Conservation (phyloP, 306 rosid genomes). For the Vigna radiata region DNA sequence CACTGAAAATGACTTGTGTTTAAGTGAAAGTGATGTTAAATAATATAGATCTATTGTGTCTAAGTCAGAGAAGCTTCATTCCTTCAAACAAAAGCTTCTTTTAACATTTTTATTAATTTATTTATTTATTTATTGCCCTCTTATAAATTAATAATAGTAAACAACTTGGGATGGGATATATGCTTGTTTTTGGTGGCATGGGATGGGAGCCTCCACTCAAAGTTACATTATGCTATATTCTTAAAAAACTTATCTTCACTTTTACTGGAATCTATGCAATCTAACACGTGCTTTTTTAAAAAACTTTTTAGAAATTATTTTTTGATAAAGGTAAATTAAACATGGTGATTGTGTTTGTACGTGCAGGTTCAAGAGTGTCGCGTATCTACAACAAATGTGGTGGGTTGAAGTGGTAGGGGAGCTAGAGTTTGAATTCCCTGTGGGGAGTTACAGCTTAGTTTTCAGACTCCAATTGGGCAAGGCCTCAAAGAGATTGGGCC, state of each 20-base stretch:
- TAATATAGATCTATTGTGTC: not conserved
- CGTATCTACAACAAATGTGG: conserved; percentile 91
- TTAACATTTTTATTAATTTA: not conserved
- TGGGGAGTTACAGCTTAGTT: conserved; percentile 66
- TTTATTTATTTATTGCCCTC: not conserved
- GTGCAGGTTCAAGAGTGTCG: conserved; percentile 72
- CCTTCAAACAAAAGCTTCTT: conserved; percentile 45
- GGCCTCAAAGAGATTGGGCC: conserved; percentile 59
- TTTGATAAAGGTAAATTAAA: not conserved
- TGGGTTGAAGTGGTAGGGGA: conserved; percentile 96
- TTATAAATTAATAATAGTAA: not conserved
- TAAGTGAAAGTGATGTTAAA: conserved; percentile 9
- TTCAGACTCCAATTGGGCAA: conserved; percentile 81
- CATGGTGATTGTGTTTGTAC: not conserved
- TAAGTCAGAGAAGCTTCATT: conserved; percentile 37
- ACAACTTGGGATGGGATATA: not conserved
- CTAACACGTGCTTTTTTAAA: not conserved
- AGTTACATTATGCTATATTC: conserved; percentile 29
- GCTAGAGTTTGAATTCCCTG: conserved; percentile 75
- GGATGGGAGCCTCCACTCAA: conserved; percentile 12
- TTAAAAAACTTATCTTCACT: not conserved
- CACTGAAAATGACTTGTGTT: conserved; percentile 45
- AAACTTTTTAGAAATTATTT: too few relatives aligned
- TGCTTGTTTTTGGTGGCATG: conserved; percentile 36
- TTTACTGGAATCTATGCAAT: conserved; percentile 37